Conservation (phyloP, 108 stramenopile genomes). For the Cyclotella atomus region DNA sequence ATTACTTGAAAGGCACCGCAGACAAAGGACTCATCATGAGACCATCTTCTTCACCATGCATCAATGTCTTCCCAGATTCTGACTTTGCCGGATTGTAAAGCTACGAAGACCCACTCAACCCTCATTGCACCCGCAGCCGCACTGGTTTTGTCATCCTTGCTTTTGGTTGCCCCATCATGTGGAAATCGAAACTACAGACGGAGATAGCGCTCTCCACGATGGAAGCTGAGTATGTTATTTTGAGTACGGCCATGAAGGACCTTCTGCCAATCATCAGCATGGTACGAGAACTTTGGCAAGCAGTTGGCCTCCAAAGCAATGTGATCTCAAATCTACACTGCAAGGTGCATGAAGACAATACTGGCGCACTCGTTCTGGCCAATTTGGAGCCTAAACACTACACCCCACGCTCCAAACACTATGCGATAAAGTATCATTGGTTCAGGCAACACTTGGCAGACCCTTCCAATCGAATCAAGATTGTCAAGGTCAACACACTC, state of each 20-base stretch:
- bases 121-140: constrained; percentile 39
- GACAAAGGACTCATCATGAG: constrained; percentile 13
- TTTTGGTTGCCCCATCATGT: constrained; percentile 33
- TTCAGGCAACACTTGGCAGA: neutral
- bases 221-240: constrained; percentile 53
- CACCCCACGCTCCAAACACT: constrained; percentile 2
- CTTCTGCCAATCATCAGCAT: neutral
- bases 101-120: constrained; percentile 27
- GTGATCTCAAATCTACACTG: neutral
- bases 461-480: neutral
- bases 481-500: neutral
- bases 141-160: constrained; percentile 50
- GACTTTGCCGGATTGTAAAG: constrained; percentile 43
- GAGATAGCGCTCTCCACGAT: too few relatives aligned
- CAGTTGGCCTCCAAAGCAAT: neutral
- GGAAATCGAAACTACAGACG: constrained; percentile 47
- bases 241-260: neutral
- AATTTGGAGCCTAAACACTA: neutral
- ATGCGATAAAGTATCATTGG: constrained; percentile 1
- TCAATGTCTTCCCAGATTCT: constrained; percentile 25
- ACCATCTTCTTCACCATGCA: neutral
- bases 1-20: constrained; percentile 37
- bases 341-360: neutral
- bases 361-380: neutral
- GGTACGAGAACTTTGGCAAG: neutral